Evolutionary conservation across 768 basidiomycete species (phyloP), one percentile per base, ranked within the genome.

Genomic region (Boletus bicolor): DNA sequence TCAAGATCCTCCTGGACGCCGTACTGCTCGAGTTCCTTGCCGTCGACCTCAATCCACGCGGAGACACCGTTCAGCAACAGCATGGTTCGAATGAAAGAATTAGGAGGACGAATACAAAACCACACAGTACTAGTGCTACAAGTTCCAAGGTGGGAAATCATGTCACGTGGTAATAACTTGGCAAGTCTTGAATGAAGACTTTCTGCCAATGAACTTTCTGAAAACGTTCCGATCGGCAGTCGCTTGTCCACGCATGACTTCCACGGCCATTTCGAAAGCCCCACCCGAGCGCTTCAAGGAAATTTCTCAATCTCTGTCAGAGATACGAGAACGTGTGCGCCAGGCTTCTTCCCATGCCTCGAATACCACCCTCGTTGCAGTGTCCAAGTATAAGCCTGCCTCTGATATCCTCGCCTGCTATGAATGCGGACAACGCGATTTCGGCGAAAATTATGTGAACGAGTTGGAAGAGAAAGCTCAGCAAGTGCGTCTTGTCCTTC

Each of bases 371-470:
- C 73, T 98, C 12, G 87, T 98, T 17, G 92, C 95, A 4, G 94
- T 98, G 6, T 96, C 93, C 11, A 98, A 98, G 73, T 82, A 87
- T 67, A 98, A 98, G 69, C 91, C 96, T 5, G 82, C 87, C 4
- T 82, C 85, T 9, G 96, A 98, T 71, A 85, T 98, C 56, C 76
- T 85, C 28, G 88, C 87, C 10, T 90, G 93, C 61, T 91, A 90
- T 67, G 79, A 89, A 48, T 77, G 79, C 14, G 92, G 89, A 0
- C 91, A 97, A 59, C 76, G 86, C 2, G 92, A 96, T 70, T 99
- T 98, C 67, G 97, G 97, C 7, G 97, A 99, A 76, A 99, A 99
- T 70, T 98, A 98, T 66, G 93, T 93, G 11, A 89, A 95, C 62
- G 95, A 98, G 65, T 72, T 98, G 57, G 86, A 85, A 38, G 93